These are phyloP conservation scores for Cyathus striatus DNA, from an alignment of 768 basidiomycete genomes.

Conservation along the genomic window DNA sequence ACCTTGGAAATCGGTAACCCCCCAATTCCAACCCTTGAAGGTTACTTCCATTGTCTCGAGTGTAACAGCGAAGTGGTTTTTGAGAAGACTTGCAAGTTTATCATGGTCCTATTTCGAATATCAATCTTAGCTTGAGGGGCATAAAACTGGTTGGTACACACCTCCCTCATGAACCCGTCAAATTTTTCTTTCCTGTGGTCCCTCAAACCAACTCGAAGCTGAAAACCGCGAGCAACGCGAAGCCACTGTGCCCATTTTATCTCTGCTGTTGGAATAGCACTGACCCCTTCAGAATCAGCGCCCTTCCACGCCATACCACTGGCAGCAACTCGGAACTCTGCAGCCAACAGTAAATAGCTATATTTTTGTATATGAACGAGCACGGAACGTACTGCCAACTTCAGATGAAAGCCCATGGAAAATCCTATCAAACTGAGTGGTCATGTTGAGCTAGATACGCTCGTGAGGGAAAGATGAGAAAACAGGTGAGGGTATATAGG, in stretches of 20 bases:
- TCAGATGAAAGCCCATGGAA: constrained; percentile 71
- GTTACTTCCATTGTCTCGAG: constrained; percentile 84
- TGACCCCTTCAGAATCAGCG: constrained; percentile 57
- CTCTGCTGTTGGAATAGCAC: constrained; percentile 60
- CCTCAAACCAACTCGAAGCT: constrained; percentile 79
- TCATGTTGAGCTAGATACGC: constrained; percentile 17
- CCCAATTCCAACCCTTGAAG: constrained; percentile 99
- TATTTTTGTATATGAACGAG: constrained; percentile 2
- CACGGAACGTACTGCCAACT: constrained; percentile 68
- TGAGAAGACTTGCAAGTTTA: constrained; percentile 70
- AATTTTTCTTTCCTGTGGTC: constrained; percentile 79
- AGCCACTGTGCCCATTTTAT: constrained; percentile 92
- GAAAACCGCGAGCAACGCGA: constrained; percentile 88
- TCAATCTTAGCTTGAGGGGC: background rate
- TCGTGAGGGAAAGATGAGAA: background rate
- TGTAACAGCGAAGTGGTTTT: constrained; percentile 82
- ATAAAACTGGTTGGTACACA: constrained; percentile 20
- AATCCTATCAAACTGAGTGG: constrained; percentile 78
- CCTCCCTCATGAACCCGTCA: constrained; percentile 91
- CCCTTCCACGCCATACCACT: constrained; percentile 96
- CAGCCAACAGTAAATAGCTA: constrained; percentile 8
- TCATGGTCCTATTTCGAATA: constrained; percentile 75
- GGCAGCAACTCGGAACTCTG: constrained; percentile 83
- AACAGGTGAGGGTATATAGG: background rate
- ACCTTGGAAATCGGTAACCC: constrained; percentile 92